Percentiles rank a stretch among this genome's conserved stretches.
phyloP scores from a whole-genome alignment of 2,329 filamentous ascomycete genomes.

The Atkinsonella texensis region DNA sequence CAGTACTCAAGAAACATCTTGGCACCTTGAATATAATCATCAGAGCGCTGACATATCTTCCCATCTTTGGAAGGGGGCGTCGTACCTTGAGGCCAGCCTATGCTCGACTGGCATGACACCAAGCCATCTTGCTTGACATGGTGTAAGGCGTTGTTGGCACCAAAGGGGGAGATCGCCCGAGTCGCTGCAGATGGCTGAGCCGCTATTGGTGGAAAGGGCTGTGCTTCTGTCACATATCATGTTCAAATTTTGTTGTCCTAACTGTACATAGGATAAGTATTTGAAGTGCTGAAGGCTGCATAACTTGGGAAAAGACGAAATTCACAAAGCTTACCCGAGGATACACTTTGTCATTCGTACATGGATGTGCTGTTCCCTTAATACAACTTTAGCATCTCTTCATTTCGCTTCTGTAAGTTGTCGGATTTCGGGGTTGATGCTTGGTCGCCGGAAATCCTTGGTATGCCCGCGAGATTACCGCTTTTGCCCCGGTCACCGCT shows the following conservation, averaged over 20 bases:
- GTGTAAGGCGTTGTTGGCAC: background rate
- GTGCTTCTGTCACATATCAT: background rate
- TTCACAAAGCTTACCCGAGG: too few species aligned
- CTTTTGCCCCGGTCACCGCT: background rate
- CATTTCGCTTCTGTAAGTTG: background rate
- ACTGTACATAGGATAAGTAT: too few species aligned
- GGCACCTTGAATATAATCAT: too few species aligned
- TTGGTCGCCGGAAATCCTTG: background rate
- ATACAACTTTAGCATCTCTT: too few species aligned
- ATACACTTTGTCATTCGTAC: too few species aligned
- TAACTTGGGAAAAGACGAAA: too few species aligned
- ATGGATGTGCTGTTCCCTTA: too few species aligned
- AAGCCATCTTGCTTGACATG: background rate
- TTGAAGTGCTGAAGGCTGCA: too few species aligned
- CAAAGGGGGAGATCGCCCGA: background rate
- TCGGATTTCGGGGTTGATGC: background rate
- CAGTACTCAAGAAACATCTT: too few species aligned
- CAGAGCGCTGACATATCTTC: too few species aligned
- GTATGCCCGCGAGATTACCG: background rate
- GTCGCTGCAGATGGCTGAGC: background rate
- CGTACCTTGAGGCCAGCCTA: background rate
- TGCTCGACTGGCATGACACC: background rate
- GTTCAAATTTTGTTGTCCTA: too few species aligned
- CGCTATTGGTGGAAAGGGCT: background rate
- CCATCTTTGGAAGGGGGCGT: background rate